Conservation (phyloP, 352 stramenopile genomes). For the Nothophytophthora sp. region DNA sequence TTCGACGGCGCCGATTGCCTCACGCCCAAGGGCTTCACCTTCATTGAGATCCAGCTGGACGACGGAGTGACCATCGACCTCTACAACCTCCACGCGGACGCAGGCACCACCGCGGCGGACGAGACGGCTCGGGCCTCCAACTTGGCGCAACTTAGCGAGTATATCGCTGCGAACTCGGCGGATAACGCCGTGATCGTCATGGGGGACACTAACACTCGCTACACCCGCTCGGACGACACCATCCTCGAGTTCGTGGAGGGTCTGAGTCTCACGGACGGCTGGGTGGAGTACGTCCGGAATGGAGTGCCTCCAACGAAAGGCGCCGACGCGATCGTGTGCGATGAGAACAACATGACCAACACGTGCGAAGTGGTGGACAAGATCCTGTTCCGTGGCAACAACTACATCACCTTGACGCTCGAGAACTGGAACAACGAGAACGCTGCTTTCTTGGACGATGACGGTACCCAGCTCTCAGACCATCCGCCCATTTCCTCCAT, state of each 20-base stretch:
- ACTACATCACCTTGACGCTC: slow-evolving; percentile 37
- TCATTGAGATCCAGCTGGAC: slow-evolving; percentile 41
- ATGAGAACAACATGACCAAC: slow-evolving; percentile 31
- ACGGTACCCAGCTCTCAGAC: slow-evolving; percentile 41
- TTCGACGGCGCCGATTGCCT: slow-evolving; percentile 51
- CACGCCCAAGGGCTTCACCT: slow-evolving; percentile 55
- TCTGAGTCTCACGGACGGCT: slow-evolving; percentile 39
- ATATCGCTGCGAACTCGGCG: slow-evolving; percentile 42
- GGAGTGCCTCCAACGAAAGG: slow-evolving; percentile 31
- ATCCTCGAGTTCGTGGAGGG: slow-evolving; percentile 28
- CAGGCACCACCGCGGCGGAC: slow-evolving; percentile 32
- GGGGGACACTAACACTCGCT: slow-evolving; percentile 56
- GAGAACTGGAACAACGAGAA: slow-evolving; percentile 43
- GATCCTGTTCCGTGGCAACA: slow-evolving; percentile 55
- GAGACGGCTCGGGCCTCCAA: slow-evolving; percentile 34
- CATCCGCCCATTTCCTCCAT: slow-evolving; percentile 41
- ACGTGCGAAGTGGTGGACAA: slow-evolving; percentile 56
- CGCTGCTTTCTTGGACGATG: slow-evolving; percentile 35
- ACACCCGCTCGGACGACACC: slow-evolving; percentile 43
- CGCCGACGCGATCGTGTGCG: slow-evolving; percentile 38
- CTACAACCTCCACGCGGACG: slow-evolving; percentile 57
- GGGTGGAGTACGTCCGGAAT: slow-evolving; percentile 41
- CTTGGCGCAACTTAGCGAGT: slow-evolving; percentile 42
- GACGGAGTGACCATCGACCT: slow-evolving; percentile 47
- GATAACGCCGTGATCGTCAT: slow-evolving; percentile 48